A percentile compares a stretch with the other conserved stretches of the same genome.
Evolutionary conservation across 140 eudicot species (phyloP).

Genomic region (Anethum foeniculum): DNA sequence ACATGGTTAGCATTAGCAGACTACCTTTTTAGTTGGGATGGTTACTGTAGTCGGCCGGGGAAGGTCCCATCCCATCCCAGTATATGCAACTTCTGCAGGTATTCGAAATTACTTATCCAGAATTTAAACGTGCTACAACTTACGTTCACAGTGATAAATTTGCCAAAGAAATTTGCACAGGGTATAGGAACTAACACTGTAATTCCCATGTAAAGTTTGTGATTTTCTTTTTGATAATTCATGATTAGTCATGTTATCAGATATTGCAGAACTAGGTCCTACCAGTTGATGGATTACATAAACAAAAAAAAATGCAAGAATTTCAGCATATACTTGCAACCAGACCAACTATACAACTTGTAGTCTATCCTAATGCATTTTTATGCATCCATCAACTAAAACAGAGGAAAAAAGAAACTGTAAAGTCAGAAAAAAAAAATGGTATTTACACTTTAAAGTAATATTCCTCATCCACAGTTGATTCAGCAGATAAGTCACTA

Average conservation of each 20-base stretch:
- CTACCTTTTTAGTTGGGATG: neutral
- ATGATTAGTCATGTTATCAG: neutral
- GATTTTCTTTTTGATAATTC: neutral
- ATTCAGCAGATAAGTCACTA: slow-evolving; percentile 28
- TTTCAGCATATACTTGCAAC: slow-evolving; percentile 6
- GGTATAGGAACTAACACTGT: neutral
- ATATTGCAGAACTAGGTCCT: neutral
- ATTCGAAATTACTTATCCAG: neutral
- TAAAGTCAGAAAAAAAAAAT: neutral
- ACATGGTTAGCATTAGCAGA: neutral
- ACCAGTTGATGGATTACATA: neutral
- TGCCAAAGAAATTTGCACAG: neutral
- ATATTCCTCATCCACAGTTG: slow-evolving; percentile 31
- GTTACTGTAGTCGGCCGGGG: no score
- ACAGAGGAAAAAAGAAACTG: neutral
- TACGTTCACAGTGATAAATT: neutral
- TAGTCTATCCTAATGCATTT: slow-evolving; percentile 8
- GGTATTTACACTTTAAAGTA: slow-evolving; percentile 30
- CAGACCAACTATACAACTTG: slow-evolving; percentile 19
- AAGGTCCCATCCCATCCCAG: no score
- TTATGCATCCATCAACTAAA: slow-evolving; percentile 16
- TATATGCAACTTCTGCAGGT: neutral
- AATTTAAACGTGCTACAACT: neutral
- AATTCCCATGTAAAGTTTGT: neutral
- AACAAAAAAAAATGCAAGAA: slow-evolving; percentile 11